Evolutionary conservation across 2,329 filamentous ascomycete genomes (phyloP).

Genomic region (Fusarium sublunatum): DNA sequence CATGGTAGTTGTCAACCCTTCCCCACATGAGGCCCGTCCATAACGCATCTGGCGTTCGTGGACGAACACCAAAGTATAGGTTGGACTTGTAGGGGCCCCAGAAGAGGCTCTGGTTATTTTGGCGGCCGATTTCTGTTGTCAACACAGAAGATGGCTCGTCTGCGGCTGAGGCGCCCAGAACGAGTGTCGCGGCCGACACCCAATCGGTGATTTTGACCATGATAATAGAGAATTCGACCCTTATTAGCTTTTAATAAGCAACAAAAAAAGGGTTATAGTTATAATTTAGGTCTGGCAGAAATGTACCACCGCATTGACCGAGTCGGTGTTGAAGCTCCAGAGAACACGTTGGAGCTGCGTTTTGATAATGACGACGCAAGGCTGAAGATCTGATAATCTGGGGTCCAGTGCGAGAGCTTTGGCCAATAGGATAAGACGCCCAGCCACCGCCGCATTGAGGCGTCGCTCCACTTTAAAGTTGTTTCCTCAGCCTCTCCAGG

Average conservation of each 20-base stretch:
- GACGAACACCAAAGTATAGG: constrained; percentile 90
- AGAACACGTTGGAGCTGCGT: constrained; percentile 41
- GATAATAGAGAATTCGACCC: not conserved
- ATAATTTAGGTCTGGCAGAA: not conserved
- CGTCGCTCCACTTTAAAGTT: constrained; percentile 15
- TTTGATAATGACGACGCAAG: constrained; percentile 42
- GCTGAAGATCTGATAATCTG: constrained; percentile 35
- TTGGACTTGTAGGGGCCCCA: constrained; percentile 98
- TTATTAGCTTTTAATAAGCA: not conserved
- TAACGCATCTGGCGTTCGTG: constrained; percentile 83
- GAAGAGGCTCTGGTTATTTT: constrained; percentile 84
- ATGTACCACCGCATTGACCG: constrained; percentile 18
- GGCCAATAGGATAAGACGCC: constrained; percentile 37
- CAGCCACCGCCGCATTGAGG: constrained; percentile 39
- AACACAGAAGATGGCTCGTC: constrained; percentile 54
- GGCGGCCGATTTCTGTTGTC: constrained; percentile 61
- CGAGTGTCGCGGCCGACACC: constrained; percentile 47
- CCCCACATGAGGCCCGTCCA: constrained; percentile 90
- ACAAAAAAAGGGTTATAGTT: not conserved
- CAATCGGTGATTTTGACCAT: constrained; percentile 51
- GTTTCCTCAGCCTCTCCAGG: constrained; percentile 36
- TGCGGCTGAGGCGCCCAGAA: constrained; percentile 43
- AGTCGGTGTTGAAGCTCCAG: constrained; percentile 27
- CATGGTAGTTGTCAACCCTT: constrained; percentile 80
- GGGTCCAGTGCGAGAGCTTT: constrained; percentile 33